Evolutionary conservation across 495 filamentous ascomycete genomes (phyloP), one percentile per base, ranked within the genome.

Genomic region (Daldinia bambusicola): DNA sequence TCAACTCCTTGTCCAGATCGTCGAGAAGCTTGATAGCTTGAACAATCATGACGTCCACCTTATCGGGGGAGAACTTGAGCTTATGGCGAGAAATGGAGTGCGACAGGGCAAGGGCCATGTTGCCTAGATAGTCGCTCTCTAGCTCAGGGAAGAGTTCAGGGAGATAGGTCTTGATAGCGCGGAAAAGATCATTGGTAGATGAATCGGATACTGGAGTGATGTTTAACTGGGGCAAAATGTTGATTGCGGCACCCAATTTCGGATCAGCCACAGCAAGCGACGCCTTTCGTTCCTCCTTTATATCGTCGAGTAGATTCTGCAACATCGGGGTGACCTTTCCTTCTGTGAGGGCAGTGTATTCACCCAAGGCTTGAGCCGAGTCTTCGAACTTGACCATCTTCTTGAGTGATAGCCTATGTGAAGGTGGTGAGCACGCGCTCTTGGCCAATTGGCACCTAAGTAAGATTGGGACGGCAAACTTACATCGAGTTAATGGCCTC

Each of bases 21-120:
- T 99, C 95, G 22, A 99, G 85, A 52, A 97, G 89, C 30, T 90
- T 89, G 74, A 99, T 97, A 62, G 95, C 93, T 81, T 98, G 95
- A 41, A 99, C 93, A 71, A 99, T 97, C 95, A 99, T 99, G 58
- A 94, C 94, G 74, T 99, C 95, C 63, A 99, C 97, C 84, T 99
- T 99, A 74, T 99, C 95, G 51, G 95, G 91, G 4, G 94, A 97
- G 84, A 99, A 99, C 84, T 97, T 97, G 72, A 99, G 89, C 84
- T 95, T 97, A 84, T 99, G 94, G 65, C 95, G 90, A n/a, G 95
- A 97, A 52, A 99, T 88, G 41, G 93, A 97, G 84, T 99, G 95
- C 14, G 96, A 97, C 22, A 99, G 88, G 84, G 96, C 95, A 57
- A 99, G 87, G 22, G 91, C 89, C 93, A 98, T 98, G 75, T 93